A percentile compares a stretch with the other conserved stretches of the same genome.
Conservation (phyloP, 164 flowering plant genomes). For the Dillenia turbinata region DNA sequence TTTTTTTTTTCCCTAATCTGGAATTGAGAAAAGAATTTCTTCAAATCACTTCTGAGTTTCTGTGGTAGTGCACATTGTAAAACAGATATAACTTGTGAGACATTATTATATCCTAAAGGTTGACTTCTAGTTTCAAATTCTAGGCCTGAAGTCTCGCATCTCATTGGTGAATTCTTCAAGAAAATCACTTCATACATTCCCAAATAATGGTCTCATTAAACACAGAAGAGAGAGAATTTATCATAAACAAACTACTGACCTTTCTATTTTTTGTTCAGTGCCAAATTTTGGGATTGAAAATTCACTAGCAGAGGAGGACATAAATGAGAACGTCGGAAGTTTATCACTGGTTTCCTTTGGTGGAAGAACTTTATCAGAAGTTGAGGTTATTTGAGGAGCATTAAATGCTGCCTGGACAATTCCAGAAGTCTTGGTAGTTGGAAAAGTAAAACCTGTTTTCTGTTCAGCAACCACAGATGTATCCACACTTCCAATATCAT, state of each 20-base stretch:
- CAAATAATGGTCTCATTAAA: too few relatives aligned
- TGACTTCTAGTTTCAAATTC: slow-evolving; percentile 30
- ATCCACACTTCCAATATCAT: slow-evolving; percentile 19
- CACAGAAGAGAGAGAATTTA: too few relatives aligned
- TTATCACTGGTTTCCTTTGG: slow-evolving; percentile 23
- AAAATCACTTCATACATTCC: too few relatives aligned
- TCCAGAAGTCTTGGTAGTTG: slow-evolving; percentile 17
- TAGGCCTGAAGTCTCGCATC: slow-evolving; percentile 7
- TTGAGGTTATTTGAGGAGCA: slow-evolving; percentile 15
- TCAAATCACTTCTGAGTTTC: too few relatives aligned
- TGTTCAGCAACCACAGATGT: slow-evolving; percentile 20
- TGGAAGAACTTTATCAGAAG: slow-evolving; percentile 12
- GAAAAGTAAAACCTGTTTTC: slow-evolving; percentile 14
- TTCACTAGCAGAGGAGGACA: slow-evolving; percentile 12
- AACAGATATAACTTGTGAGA: neutral
- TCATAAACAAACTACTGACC: neutral
- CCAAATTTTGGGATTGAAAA: slow-evolving; percentile 10
- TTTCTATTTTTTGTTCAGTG: slow-evolving; percentile 14
- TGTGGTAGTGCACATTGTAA: too few relatives aligned
- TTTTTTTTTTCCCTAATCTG: too few relatives aligned
- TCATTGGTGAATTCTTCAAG: neutral
- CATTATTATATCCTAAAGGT: neutral
- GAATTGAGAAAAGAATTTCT: too few relatives aligned
- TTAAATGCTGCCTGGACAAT: slow-evolving; percentile 13
- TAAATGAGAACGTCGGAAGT: slow-evolving; percentile 13